Evolutionary conservation across 805 yeast genomes (phyloP), one percentile per base, ranked within the genome.

Genomic region (Kuraishia hungarica): DNA sequence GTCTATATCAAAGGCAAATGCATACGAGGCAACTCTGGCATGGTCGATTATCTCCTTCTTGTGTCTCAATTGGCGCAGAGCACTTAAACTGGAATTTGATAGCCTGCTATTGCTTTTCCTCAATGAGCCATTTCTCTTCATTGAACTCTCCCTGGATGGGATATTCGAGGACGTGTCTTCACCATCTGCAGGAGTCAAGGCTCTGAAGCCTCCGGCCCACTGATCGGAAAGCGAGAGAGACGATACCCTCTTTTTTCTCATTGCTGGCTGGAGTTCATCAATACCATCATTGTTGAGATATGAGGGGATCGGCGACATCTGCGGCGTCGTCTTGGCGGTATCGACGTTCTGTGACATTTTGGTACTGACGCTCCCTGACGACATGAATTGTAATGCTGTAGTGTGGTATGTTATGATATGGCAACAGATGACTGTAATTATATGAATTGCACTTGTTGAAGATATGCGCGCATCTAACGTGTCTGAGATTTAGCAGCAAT

Each of bases 1-100:
- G 67, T 90, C 97, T 55, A 90, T 90, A 71, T 91, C 97, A 68
- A 91, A 90, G 48, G 96, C 94, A 74, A 90, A 90, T 1, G 96
- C 96, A 65, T 87, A 87, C 2, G 88, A 83, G 1, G 92, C 91
- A 48, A 87, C 84, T 65, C 93, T 75, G 48, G 73, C 80, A 66
- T 87, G 93, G 64, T 85, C 88, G 60, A 87, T 77, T 19, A 82
- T 77, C 2, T 69, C 59, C 62, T 76, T 80, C 72, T 76, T 79
- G 68, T 71, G 76, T 57, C 79, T 74, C 39, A 68, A 67, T 57
- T 76, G 72, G 51, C 76, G 69, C 17, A 78, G 72, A 17, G 79
- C 70, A 56, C 77, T 69, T 57, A 76, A 75, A 7, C 66, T 61
- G 17, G 58, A 53, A 65, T 64, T 62, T 29, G 70, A 65, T 17